Evolutionary conservation across 148 eudicot genomes (phyloP).

Genomic region (Tetragonia tetragonoides): DNA sequence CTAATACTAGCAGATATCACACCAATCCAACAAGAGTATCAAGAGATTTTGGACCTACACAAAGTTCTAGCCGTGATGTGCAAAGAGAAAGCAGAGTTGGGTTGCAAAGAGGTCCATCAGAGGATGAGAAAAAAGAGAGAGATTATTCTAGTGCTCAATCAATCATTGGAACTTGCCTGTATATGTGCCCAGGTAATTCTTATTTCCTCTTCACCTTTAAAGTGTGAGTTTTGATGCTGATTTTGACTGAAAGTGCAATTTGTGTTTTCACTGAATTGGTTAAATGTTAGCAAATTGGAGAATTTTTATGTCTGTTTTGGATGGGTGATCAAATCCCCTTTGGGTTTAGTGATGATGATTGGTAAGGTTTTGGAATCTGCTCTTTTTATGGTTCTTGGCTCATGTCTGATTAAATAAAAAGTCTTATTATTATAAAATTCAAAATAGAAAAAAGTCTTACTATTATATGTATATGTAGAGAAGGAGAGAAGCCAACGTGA

Average conservation of each 20-base stretch:
- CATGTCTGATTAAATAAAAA: not conserved
- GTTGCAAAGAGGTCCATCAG: conserved; percentile 3
- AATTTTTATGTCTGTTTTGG: not conserved
- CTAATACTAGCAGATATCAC: not conserved
- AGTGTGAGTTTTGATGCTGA: not conserved
- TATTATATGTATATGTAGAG: conserved; percentile 33
- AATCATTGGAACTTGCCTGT: conserved; percentile 81
- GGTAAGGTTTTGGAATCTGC: not conserved
- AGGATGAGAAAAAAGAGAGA: conserved; percentile 24
- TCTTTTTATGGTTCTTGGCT: not conserved
- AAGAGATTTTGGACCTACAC: conserved; percentile 5
- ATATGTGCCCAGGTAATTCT: conserved; percentile 81
- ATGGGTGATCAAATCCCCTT: not conserved
- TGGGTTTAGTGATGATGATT: not conserved
- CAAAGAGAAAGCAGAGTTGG: conserved; percentile 8
- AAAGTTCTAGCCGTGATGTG: not conserved
- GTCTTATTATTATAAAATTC: no score
- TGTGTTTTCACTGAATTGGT: not conserved
- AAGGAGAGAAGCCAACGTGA: conserved; percentile 83
- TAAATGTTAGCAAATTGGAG: not conserved
- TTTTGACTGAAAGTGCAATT: not conserved
- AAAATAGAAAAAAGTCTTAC: no score
- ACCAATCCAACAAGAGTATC: conserved; percentile 3
- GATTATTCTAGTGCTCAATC: conserved; percentile 27
- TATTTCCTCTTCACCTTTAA: not conserved